Base-by-base conservation (phyloP, 768 basidiomycete species). In the Lactarius hatsudake region DNA sequence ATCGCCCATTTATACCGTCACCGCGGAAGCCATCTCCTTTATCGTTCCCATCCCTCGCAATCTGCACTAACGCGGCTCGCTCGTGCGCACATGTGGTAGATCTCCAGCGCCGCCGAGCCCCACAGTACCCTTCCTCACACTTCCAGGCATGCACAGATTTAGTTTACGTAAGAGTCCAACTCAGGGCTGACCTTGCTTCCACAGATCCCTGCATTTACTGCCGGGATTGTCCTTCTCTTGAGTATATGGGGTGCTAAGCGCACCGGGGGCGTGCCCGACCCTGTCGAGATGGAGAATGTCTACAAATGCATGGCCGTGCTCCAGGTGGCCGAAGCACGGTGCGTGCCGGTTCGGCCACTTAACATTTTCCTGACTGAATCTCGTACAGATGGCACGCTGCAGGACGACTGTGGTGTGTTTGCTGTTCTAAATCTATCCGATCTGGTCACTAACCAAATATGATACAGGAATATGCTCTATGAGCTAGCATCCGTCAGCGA, bases 401-500 rank as follows among this genome's bases (percentile, higher is more conserved):
- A 2, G 84, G 84, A 17, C 76, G 82, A 61, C 71, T 85, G 55
- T 83, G 83, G 83, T 84, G 61, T 58, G 81, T 66, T 56, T 57
- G 26, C 13, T n/a, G 42, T 30, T 48, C 60, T 15, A 28, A 23
- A n/a, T 60, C 28, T 0, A 17, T 28, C 0, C 26, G 13, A 10
- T 13, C 55, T 57, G 6, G 38, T 45, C 17, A 32, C 30, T 61
- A 26, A 51, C 40, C 12, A 8, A 55, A 20, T 53, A 20, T 26
- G 45, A 43, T 56, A 13, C 67, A 90, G 89, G 88, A 88, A 90
- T 71, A 83, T 91, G 51, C 76, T 91, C 23, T 90, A 85, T 69
- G 88, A 91, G 69, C 79, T 91, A 1, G 87, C 89, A 4, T 86
- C 82, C 0, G 88, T 86, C 5, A 88, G 89, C 2, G 87, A 90